Evolutionary conservation across 2,329 filamentous ascomycete species (phyloP).

Genomic region (Pestalotiopsis fici): DNA sequence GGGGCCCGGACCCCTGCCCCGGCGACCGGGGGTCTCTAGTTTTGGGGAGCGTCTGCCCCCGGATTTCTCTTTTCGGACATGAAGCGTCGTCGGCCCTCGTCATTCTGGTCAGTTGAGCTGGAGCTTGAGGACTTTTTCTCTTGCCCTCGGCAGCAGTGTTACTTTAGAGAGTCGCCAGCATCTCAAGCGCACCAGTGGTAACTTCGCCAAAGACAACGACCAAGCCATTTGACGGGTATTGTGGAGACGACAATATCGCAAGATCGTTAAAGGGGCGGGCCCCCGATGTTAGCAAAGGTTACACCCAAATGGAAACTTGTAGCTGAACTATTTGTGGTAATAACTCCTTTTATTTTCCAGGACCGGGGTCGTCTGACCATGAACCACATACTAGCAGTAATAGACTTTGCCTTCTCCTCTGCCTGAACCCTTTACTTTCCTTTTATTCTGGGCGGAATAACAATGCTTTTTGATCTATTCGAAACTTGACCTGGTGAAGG

Average conservation of each 20-base stretch:
- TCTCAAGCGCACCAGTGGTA: not conserved
- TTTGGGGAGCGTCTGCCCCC: constrained; percentile 5
- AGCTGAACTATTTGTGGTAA: not conserved
- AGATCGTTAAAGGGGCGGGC: not conserved
- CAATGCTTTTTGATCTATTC: not conserved
- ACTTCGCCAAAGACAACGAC: not conserved
- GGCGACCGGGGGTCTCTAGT: too few species aligned
- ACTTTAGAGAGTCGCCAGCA: not conserved
- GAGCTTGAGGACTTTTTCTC: not conserved
- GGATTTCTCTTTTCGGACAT: constrained; percentile 8
- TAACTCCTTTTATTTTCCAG: not conserved
- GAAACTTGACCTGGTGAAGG: not conserved
- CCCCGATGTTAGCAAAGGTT: not conserved
- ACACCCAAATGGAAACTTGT: not conserved
- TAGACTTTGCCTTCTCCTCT: not conserved
- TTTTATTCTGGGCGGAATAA: not conserved
- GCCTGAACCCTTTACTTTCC: not conserved
- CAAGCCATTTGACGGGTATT: not conserved
- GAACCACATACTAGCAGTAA: not conserved
- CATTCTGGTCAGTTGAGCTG: not conserved
- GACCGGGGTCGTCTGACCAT: not conserved
- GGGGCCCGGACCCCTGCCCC: not conserved
- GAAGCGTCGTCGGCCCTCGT: not conserved
- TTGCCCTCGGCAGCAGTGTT: not conserved
- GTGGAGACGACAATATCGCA: not conserved